Evolutionary conservation across 805 yeast species (phyloP).

Genomic region (Sugiyamaella chiloensis): DNA sequence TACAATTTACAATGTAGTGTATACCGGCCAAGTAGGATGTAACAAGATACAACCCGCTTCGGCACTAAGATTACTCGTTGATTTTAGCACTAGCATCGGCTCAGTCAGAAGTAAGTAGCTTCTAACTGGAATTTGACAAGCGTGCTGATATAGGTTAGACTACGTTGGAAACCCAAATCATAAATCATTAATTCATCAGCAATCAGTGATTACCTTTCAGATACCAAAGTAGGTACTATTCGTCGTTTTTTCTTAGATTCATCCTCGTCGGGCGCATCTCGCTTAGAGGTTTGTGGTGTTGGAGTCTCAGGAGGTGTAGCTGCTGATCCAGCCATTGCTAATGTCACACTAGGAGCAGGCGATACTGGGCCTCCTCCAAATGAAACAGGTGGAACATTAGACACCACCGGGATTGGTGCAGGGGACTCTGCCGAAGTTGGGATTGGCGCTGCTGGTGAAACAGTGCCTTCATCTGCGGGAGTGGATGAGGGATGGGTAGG

Average conservation of each 20-base stretch:
- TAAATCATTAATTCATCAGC: no score
- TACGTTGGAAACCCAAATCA: no score
- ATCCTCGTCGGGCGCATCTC: constrained; percentile 4
- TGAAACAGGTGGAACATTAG: constrained; percentile 22
- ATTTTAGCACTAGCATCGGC: constrained; percentile 32
- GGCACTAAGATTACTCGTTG: constrained; percentile 33
- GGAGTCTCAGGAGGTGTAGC: constrained; percentile 19
- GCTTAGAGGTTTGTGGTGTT: constrained; percentile 13
- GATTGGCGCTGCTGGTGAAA: constrained; percentile 7
- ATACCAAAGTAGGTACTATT: constrained; percentile 37
- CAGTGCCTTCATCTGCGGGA: constrained; percentile 1
- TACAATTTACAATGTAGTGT: constrained; percentile 3
- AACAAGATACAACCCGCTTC: constrained; percentile 1
- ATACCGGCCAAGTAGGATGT: constrained; percentile 17
- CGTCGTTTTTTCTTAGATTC: constrained; percentile 35
- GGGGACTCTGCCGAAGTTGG: constrained; percentile 12
- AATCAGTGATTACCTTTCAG: background rate
- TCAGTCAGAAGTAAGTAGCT: constrained; percentile 19
- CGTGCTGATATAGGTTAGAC: constrained; percentile 27
- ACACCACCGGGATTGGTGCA: constrained; percentile 21
- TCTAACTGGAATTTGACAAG: constrained; percentile 28
- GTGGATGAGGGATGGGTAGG: background rate
- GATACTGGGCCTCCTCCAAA: constrained; percentile 14
- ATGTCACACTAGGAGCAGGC: constrained; percentile 5
- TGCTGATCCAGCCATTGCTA: background rate